A percentile compares a stretch with the other conserved stretches of the same genome.
Conservation (phyloP, 345 rosid species). For the Eucalyptus cloeziana region DNA sequence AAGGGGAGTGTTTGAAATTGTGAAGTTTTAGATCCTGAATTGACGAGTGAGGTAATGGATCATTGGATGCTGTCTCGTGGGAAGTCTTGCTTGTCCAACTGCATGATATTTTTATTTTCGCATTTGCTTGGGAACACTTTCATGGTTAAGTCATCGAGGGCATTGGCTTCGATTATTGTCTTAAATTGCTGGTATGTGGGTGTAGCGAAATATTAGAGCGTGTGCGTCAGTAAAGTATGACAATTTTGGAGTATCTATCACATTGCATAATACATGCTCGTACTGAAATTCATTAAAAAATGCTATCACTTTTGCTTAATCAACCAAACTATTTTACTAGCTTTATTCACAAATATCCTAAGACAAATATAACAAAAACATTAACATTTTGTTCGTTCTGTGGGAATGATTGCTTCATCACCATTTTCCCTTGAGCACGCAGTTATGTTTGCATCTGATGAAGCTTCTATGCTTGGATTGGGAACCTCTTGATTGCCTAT, state of each 20-base stretch:
- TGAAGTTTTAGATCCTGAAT: background rate
- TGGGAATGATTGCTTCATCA: background rate
- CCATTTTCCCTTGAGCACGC: background rate
- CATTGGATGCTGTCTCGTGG: background rate
- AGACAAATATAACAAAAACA: background rate
- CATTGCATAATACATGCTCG: background rate
- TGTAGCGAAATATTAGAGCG: background rate
- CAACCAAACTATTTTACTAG: background rate
- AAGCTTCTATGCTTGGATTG: background rate
- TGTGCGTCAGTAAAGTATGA: background rate
- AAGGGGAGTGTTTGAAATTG: background rate
- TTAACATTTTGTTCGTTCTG: background rate
- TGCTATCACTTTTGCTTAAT: background rate
- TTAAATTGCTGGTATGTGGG: background rate
- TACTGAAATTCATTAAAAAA: background rate
- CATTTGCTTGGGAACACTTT: background rate
- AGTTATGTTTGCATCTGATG: background rate
- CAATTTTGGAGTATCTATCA: background rate
- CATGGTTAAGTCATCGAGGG: background rate
- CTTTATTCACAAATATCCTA: background rate
- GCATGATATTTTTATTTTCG: background rate
- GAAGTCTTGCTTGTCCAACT: background rate
- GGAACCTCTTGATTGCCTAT: background rate
- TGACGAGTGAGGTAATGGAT: background rate
- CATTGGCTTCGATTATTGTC: background rate